phyloP scores from a whole-genome alignment of 2,329 filamentous ascomycete genomes.

The Phialocephala subalpina region DNA sequence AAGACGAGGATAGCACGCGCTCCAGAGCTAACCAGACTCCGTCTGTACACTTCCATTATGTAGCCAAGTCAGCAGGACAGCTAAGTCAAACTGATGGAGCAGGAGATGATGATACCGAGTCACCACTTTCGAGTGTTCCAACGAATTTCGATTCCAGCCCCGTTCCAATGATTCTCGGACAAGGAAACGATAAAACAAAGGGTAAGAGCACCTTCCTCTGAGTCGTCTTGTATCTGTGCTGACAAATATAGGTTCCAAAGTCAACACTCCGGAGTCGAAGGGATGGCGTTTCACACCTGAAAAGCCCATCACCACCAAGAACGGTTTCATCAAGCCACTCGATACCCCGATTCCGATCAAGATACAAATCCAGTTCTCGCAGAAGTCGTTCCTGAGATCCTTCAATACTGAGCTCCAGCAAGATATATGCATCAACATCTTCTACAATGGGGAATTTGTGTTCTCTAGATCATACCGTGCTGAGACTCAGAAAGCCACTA shows the following conservation, averaged over 20 bases:
- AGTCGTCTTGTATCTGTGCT: not conserved
- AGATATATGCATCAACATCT: conserved; percentile 25
- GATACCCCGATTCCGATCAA: conserved; percentile 21
- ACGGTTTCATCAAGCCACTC: conserved; percentile 13
- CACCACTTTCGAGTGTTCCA: not conserved
- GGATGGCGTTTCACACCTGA: not conserved
- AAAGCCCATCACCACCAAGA: not conserved
- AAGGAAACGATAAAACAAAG: not conserved
- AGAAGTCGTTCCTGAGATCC: conserved; percentile 20
- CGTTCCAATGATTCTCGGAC: not conserved
- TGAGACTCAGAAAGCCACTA: conserved; percentile 14
- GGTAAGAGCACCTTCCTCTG: not conserved
- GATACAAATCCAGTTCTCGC: conserved; percentile 22
- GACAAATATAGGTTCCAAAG: not conserved
- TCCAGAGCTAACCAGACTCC: not conserved
- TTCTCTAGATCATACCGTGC: conserved; percentile 18
- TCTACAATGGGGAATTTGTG: conserved; percentile 30
- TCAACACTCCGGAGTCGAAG: not conserved
- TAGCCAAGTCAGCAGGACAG: not conserved
- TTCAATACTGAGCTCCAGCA: conserved; percentile 10
- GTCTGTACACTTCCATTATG: not conserved
- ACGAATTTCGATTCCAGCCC: conserved; percentile 1
- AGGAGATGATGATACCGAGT: not conserved
- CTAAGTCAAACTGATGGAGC: not conserved
- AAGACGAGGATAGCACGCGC: too few species aligned